Percentiles rank a stretch among this genome's conserved stretches.
Conservation (phyloP, 306 rosid genomes). For the Geum urbanum region DNA sequence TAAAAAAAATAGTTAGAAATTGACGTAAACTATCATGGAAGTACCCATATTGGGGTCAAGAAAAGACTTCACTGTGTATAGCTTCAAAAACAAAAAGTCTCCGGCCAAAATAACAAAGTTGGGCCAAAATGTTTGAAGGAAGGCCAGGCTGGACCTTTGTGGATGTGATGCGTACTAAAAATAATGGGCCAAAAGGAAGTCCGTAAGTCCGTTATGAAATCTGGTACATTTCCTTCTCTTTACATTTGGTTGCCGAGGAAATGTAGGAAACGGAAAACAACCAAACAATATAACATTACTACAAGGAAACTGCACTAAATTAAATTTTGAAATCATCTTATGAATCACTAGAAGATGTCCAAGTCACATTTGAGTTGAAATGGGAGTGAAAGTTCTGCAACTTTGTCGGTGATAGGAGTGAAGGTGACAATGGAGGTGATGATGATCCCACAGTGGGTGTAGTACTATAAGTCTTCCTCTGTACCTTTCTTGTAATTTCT, state of each 20-base stretch:
- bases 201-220: background rate
- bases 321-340: constrained; percentile 52
- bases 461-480: constrained; percentile 34
- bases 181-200: background rate
- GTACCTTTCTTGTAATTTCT: constrained; percentile 41
- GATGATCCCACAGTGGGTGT: constrained; percentile 20
- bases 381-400: constrained; percentile 43
- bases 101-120: too few relatives aligned
- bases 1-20: too few relatives aligned
- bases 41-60: too few relatives aligned
- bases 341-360: constrained; percentile 44
- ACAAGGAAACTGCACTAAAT: background rate
- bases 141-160: background rate
- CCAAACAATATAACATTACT: too few relatives aligned
- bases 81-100: too few relatives aligned
- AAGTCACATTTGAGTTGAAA: constrained; percentile 38
- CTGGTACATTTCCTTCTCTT: background rate
- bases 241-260: background rate
- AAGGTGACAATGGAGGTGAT: constrained; percentile 55
- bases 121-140: background rate
- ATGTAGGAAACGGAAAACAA: background rate
- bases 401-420: constrained; percentile 26
- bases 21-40: too few relatives aligned
- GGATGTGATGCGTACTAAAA: background rate
- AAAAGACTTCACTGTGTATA: too few relatives aligned